These are phyloP conservation scores for Populus tremula DNA, from an alignment of 345 rosid species.

Conservation along the genomic window DNA sequence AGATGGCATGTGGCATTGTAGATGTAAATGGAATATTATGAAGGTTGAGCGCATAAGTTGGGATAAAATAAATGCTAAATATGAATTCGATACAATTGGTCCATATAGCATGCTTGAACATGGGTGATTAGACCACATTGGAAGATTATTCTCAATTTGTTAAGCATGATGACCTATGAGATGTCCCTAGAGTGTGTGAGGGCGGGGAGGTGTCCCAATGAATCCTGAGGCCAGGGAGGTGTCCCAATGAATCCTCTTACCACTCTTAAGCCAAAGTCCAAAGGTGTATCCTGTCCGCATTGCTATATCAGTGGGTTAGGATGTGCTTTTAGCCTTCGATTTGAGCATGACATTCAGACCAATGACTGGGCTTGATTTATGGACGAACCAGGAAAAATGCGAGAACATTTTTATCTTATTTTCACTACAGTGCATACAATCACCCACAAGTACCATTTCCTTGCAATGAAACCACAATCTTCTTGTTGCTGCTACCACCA, in stretches of 20 bases:
- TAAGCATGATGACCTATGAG: background rate
- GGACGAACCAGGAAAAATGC: background rate
- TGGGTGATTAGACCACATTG: no score
- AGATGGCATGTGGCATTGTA: background rate
- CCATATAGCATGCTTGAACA: no score
- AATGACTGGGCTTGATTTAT: background rate
- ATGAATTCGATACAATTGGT: background rate
- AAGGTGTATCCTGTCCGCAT: background rate
- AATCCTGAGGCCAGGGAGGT: background rate
- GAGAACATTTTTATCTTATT: background rate
- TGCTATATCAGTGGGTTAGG: background rate
- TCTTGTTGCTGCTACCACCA: background rate
- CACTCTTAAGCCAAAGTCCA: background rate
- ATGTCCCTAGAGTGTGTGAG: background rate
- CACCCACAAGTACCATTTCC: background rate
- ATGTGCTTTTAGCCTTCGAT: background rate
- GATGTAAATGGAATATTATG: background rate
- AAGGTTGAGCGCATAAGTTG: background rate
- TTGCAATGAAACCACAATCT: background rate
- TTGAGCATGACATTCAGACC: background rate
- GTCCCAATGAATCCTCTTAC: background rate
- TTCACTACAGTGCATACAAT: background rate
- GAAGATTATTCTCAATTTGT: background rate
- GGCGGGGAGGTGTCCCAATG: no score
- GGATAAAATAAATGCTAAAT: background rate